phyloP scores from a whole-genome alignment of 306 rosid species.

The Trifolium fragiferum region DNA sequence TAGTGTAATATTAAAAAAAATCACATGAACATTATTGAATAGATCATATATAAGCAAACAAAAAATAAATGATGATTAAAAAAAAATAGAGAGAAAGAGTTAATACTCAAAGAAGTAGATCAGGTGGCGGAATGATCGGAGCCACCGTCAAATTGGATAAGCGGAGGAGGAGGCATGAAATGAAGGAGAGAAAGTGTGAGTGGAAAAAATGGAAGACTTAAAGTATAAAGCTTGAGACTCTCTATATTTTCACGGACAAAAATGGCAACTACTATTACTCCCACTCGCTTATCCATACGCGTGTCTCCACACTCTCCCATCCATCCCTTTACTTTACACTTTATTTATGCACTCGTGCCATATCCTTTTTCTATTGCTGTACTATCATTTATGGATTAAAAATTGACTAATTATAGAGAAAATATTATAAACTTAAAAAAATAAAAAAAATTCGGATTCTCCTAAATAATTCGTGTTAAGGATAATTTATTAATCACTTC shows the following conservation, averaged over 20 bases:
- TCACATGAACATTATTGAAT: background rate
- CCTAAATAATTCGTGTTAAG: too few species aligned
- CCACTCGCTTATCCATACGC: too few species aligned
- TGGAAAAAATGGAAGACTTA: constrained; percentile 2
- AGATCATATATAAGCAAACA: constrained; percentile 16
- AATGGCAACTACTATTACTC: too few species aligned
- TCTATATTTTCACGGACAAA: constrained; percentile 53
- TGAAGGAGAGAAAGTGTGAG: background rate
- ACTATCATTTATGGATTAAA: too few species aligned
- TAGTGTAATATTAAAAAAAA: background rate
- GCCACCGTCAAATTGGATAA: constrained; percentile 11
- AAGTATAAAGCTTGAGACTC: background rate
- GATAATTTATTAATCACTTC: too few species aligned
- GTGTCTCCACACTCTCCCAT: too few species aligned
- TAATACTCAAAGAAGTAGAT: constrained; percentile 47
- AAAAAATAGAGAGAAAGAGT: background rate
- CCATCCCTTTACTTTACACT: too few species aligned
- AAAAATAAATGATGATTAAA: background rate
- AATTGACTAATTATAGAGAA: too few species aligned
- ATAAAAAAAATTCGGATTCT: too few species aligned
- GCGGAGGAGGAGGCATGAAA: constrained; percentile 3
- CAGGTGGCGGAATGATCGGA: constrained; percentile 38
- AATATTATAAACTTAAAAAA: too few species aligned
- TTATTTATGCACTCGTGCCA: too few species aligned
- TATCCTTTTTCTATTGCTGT: too few species aligned